phyloP scores from a whole-genome alignment of 2,329 filamentous ascomycete genomes.

The Tolypocladium paradoxum region DNA sequence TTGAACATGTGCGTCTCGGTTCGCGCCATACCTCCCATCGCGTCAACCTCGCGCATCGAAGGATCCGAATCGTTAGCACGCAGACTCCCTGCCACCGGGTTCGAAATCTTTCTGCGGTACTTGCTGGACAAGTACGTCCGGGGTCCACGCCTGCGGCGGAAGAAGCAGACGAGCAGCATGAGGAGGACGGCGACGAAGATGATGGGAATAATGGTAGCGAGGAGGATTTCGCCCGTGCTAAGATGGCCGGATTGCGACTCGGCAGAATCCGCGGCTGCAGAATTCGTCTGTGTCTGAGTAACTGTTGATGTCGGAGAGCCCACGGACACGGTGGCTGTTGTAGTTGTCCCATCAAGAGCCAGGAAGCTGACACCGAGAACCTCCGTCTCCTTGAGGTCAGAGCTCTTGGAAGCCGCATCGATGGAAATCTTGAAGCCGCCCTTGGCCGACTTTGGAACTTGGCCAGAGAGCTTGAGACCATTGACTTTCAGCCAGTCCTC shows the following conservation, averaged over 20 bases:
- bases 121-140: constrained; percentile 17
- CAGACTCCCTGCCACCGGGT: constrained; percentile 17
- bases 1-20: constrained; percentile 8
- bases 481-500: constrained; percentile 33
- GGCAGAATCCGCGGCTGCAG: constrained; percentile 5
- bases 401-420: constrained; percentile 21
- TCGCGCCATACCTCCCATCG: constrained; percentile 5
- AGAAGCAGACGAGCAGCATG: constrained; percentile 21
- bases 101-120: constrained; percentile 21
- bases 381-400: constrained; percentile 24
- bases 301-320: constrained; percentile 12
- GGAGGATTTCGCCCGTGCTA: constrained; percentile 24
- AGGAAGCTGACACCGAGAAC: constrained; percentile 25
- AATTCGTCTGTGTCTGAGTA: constrained; percentile 11
- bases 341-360: constrained; percentile 12
- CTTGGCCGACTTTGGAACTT: constrained; percentile 23
- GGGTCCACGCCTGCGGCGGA: constrained; percentile 18
- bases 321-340: constrained; percentile 9
- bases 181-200: constrained; percentile 22
- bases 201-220: constrained; percentile 34
- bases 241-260: constrained; percentile 11
- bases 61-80: constrained; percentile 14
- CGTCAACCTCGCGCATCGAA: constrained; percentile 12
- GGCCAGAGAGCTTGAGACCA: constrained; percentile 27
- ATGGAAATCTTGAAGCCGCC: constrained; percentile 21